Evolutionary conservation across 2,329 filamentous ascomycete species (phyloP).

Genomic region (Aaosphaeria pasadenensis): DNA sequence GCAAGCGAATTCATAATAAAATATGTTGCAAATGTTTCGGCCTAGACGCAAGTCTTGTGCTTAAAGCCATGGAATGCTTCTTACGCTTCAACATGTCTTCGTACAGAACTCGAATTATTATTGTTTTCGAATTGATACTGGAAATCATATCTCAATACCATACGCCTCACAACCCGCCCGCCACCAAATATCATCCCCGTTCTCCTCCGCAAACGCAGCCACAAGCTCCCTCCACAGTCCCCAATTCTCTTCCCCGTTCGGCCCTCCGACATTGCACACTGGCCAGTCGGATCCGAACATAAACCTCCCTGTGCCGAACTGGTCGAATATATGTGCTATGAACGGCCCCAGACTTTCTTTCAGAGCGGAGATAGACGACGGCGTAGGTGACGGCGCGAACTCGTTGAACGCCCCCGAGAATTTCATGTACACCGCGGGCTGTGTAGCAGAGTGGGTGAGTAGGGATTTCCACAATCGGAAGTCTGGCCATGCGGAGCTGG

Average conservation of each 20-base stretch:
- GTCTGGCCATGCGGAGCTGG: conserved; percentile 7
- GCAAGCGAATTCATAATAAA: too few species aligned
- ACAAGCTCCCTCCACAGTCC: conserved; percentile 71
- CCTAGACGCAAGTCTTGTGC: too few species aligned
- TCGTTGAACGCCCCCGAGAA: conserved; percentile 85
- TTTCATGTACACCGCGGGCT: conserved; percentile 76
- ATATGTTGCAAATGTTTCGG: too few species aligned
- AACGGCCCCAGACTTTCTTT: conserved; percentile 63
- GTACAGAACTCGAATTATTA: too few species aligned
- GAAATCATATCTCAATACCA: conserved; percentile 16
- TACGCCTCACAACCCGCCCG: conserved; percentile 73
- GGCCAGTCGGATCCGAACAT: conserved; percentile 97
- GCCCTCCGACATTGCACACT: conserved; percentile 71
- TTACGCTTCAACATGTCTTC: too few species aligned
- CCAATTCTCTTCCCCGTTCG: conserved; percentile 62
- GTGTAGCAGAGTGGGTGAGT: conserved; percentile 65
- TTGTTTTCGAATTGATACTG: too few species aligned
- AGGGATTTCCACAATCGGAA: conserved; percentile 60
- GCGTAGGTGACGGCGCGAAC: conserved; percentile 53
- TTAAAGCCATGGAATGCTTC: too few species aligned
- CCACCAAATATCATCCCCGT: conserved; percentile 68
- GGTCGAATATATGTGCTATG: conserved; percentile 70
- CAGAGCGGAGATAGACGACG: conserved; percentile 51
- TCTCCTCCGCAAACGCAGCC: conserved; percentile 58
- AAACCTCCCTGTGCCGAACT: conserved; percentile 68